Conservation (phyloP, 1,139 yeast genomes). For the Wickerhamomyces sp. region DNA sequence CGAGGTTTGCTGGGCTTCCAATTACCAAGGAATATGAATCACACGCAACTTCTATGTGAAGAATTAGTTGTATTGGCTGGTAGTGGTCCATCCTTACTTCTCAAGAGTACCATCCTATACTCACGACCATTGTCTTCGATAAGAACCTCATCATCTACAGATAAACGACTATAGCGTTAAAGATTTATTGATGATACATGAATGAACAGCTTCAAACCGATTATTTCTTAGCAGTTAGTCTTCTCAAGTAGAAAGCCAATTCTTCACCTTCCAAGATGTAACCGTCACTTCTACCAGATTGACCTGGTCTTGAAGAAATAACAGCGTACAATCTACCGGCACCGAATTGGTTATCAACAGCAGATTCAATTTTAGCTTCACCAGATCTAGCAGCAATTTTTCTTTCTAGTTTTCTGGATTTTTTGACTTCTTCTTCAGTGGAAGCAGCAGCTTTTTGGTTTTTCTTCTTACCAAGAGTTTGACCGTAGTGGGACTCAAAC, state of each 20-base stretch:
- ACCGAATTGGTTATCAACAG: constrained; percentile 94
- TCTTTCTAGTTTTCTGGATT: constrained; percentile 82
- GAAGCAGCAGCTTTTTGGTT: constrained; percentile 31
- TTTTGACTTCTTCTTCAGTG: constrained; percentile 53
- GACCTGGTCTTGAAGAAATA: constrained; percentile 99
- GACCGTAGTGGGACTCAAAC: constrained; percentile 98
- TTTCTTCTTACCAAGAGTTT: constrained; percentile 74
- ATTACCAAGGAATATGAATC: too few relatives aligned
- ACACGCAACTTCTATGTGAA: too few relatives aligned
- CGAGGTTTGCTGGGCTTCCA: too few relatives aligned
- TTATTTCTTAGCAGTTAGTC: constrained; percentile 99
- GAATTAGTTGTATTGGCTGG: too few relatives aligned
- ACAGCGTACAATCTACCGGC: constrained; percentile 99
- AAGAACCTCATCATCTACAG: too few relatives aligned
- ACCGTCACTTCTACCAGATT: constrained; percentile 99
- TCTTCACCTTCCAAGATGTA: constrained; percentile 99
- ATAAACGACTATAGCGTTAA: constrained; percentile 23
- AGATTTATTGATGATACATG: constrained; percentile 24
- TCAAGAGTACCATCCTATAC: too few relatives aligned
- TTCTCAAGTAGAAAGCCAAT: constrained; percentile 99
- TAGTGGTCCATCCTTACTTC: too few relatives aligned
- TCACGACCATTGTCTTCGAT: too few relatives aligned
- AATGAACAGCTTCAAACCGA: constrained; percentile 14
- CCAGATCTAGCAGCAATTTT: constrained; percentile 90
- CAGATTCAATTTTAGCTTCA: constrained; percentile 76